Conservation (phyloP, 306 rosid species). For the Vachellia pachyceras region DNA sequence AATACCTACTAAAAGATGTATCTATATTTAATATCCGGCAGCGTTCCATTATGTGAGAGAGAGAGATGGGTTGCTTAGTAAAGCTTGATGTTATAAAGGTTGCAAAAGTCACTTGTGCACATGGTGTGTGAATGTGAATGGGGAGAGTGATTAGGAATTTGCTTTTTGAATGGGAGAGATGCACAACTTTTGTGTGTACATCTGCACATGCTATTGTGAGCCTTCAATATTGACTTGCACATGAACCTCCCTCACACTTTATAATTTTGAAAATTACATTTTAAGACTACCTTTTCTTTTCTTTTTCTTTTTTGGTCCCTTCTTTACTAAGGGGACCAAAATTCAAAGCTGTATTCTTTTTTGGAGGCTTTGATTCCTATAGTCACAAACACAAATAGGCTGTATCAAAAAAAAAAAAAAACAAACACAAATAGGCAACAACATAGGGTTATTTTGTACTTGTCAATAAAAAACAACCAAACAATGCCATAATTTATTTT, state of each 20-base stretch:
- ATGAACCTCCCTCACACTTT: background rate
- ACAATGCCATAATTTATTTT: background rate
- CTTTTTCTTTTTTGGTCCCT: too few relatives aligned
- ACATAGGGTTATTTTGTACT: background rate
- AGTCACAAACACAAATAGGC: background rate
- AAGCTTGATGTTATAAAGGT: slow-evolving; percentile 14
- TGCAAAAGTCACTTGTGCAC: slow-evolving; percentile 36
- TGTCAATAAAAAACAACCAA: background rate
- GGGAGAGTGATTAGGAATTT: slow-evolving; percentile 32
- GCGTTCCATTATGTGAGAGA: too few relatives aligned
- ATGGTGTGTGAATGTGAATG: slow-evolving; percentile 25
- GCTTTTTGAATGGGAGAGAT: background rate
- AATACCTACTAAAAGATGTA: too few relatives aligned
- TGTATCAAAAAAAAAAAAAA: too few relatives aligned
- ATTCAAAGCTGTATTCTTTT: background rate
- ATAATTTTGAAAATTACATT: slow-evolving; percentile 20
- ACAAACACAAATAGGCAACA: too few relatives aligned
- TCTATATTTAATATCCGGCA: too few relatives aligned
- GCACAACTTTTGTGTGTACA: slow-evolving; percentile 39
- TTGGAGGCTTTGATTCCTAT: slow-evolving; percentile 8
- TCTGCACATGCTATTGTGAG: slow-evolving; percentile 38
- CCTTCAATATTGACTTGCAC: slow-evolving; percentile 31
- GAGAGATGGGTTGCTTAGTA: background rate
- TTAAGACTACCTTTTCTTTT: background rate
- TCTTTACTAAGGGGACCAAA: background rate